Conservation (phyloP, 1,139 yeast genomes). For the Kazachstania sp. region DNA sequence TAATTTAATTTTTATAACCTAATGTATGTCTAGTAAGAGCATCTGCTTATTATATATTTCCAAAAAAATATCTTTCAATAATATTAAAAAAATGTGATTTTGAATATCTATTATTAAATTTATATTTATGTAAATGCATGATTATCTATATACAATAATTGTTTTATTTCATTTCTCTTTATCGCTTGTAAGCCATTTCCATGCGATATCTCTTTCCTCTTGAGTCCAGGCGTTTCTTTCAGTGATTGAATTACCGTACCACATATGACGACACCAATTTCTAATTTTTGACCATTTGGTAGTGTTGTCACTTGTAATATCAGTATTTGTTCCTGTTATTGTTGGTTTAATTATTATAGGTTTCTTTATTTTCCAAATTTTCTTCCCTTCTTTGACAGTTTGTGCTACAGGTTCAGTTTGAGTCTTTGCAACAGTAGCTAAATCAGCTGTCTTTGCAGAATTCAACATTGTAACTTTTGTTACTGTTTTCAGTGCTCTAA, state of each 20-base stretch:
- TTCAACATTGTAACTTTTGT: conserved; percentile 39
- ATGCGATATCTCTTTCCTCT: conserved; percentile 49
- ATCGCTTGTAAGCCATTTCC: conserved; percentile 69
- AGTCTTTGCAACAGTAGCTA: neutral
- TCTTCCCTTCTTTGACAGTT: neutral
- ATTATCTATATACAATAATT: conserved; percentile 1
- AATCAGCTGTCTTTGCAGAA: conserved; percentile 9
- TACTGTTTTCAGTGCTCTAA: conserved; percentile 37
- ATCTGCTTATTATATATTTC: neutral
- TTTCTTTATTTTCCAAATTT: neutral
- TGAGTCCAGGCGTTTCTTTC: conserved; percentile 25
- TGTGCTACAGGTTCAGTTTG: neutral
- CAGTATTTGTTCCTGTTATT: neutral
- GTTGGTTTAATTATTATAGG: neutral
- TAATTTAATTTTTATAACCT: neutral
- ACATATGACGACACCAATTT: conserved; percentile 9
- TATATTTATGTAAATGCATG: neutral
- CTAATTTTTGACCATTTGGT: conserved; percentile 13
- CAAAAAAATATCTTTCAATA: too few relatives aligned
- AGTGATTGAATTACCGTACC: conserved; percentile 17
- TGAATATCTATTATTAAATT: too few relatives aligned
- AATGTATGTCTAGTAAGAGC: neutral
- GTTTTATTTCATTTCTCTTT: conserved; percentile 35
- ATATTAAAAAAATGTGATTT: neutral
- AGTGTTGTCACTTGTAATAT: neutral